Percentiles rank a stretch among this genome's conserved stretches.
Evolutionary conservation across 352 stramenopile genomes (phyloP).

Genomic region (Phytophthora fragariaefolia): DNA sequence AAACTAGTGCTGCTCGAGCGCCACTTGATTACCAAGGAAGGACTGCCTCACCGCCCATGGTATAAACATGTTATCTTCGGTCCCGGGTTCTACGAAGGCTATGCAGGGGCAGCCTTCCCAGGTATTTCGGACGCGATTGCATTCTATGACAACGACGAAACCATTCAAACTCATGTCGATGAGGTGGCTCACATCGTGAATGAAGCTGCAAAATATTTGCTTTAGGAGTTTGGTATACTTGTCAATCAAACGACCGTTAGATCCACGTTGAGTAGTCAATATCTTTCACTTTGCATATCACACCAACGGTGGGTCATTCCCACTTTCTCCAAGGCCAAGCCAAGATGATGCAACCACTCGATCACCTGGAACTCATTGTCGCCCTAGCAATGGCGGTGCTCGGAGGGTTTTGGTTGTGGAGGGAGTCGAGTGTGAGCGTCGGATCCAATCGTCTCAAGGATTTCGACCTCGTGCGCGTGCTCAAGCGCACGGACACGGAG

Average conservation of each 20-base stretch:
- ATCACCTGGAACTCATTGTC: slow-evolving; percentile 27
- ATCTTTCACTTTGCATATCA: neutral
- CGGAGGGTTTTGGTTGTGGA: slow-evolving; percentile 40
- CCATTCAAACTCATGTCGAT: slow-evolving; percentile 34
- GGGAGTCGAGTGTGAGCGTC: slow-evolving; percentile 30
- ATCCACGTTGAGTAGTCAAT: neutral
- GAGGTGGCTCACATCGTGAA: slow-evolving; percentile 26
- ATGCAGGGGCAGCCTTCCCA: slow-evolving; percentile 44
- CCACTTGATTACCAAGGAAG: slow-evolving; percentile 42
- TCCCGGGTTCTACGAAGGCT: slow-evolving; percentile 51
- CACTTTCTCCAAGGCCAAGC: neutral
- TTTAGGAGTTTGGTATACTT: slow-evolving; percentile 13
- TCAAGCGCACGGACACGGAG: slow-evolving; percentile 72
- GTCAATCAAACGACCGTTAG: neutral
- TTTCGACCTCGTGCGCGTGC: slow-evolving; percentile 68
- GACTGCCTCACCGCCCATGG: slow-evolving; percentile 49
- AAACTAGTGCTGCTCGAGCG: slow-evolving; percentile 48
- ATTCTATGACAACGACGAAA: slow-evolving; percentile 22
- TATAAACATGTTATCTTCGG: slow-evolving; percentile 58
- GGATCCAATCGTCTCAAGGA: slow-evolving; percentile 48
- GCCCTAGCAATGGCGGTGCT: slow-evolving; percentile 34
- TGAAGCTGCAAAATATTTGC: slow-evolving; percentile 26
- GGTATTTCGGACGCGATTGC: slow-evolving; percentile 37
- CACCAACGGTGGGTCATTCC: neutral
- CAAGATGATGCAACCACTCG: slow-evolving; percentile 26